A percentile compares a stretch with the other conserved stretches of the same genome.
Conservation (phyloP, 2,329 filamentous ascomycete species). For the Proliferodiscus dingleyae region DNA sequence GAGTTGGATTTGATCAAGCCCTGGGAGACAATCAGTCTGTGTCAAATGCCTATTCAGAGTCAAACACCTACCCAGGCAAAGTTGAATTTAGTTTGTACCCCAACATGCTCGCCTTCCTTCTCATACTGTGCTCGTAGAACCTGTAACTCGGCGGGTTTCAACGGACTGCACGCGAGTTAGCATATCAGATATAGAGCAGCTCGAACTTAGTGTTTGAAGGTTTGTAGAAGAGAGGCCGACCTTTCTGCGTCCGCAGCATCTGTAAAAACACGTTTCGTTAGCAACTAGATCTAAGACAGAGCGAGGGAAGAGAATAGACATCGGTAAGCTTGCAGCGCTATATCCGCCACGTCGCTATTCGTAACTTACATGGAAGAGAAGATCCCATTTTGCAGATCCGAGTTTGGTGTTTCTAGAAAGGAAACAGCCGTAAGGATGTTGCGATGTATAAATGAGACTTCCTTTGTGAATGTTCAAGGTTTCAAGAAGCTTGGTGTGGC, state of each 20-base stretch:
- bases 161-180: conserved; percentile 53
- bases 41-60: neutral
- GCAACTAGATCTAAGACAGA: conserved; percentile 25
- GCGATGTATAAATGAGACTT: conserved; percentile 9
- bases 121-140: conserved; percentile 93
- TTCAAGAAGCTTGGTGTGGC: conserved; percentile 9
- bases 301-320: conserved; percentile 22
- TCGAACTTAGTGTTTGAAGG: neutral
- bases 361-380: conserved; percentile 35
- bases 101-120: conserved; percentile 95
- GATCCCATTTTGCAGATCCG: conserved; percentile 25
- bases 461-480: conserved; percentile 6
- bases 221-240: conserved; percentile 40
- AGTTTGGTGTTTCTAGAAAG: neutral
- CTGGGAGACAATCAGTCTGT: conserved; percentile 41
- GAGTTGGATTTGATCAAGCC: conserved; percentile 89
- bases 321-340: conserved; percentile 23
- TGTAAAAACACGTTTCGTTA: conserved; percentile 39
- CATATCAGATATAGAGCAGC: conserved; percentile 1
- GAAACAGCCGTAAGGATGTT: conserved; percentile 13
- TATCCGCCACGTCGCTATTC: conserved; percentile 20
- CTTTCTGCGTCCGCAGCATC: conserved; percentile 98
- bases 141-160: conserved; percentile 87
- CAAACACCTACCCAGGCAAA: conserved; percentile 78
- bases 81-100: conserved; percentile 98